Evolutionary conservation across 768 basidiomycete species (phyloP), one percentile per base, ranked within the genome.

Genomic region (Mrakia frigida): DNA sequence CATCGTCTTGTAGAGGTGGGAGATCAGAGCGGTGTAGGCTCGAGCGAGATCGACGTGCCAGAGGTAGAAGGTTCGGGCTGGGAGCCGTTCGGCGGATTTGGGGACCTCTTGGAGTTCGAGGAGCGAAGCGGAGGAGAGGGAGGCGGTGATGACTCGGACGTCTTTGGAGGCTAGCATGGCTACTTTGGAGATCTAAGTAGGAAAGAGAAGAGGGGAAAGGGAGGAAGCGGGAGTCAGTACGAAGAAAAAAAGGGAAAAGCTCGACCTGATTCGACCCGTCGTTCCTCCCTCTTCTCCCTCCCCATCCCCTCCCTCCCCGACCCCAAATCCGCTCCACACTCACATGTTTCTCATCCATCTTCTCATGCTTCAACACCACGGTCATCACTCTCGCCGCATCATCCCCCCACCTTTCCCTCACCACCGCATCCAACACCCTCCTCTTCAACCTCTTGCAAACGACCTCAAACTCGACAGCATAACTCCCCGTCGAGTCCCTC

Each of bases 291-390:
- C 43, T 46, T 46, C 6, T 6, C 56, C 56, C 56, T 56, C 56
- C 56, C n/a, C 1, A 21, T 4, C 18, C 46, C 6, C 39, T 41
- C 43, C 41, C 39, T 41, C 46, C 3, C 13, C 46, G n/a, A n/a
- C n/a, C n/a, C 37, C 65, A 65, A 43, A 6, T 14, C 43, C 10
- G 16, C n/a, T n/a, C 10, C 5, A 35, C 18, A 83, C 87, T 77
- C 73, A 93, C 95, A 84, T 94, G 92, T 82, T 95, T 94, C 84
- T 97, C 96, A 79, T 94, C 93, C 87, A 94, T 90, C 83, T 97
- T 97, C 9, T 93, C 94, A 6, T 89, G 89, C 75, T 91, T 89
- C 73, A 92, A 81, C 46, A 98, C 83, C 33, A 96, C 84, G 65
- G 91, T 87, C 73, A 98, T 82, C 63, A 98, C 90, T 73, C 95